These are phyloP conservation scores for Neopestalotiopsis clavispora DNA, from an alignment of 2,329 filamentous ascomycete species.

Conservation along the genomic window DNA sequence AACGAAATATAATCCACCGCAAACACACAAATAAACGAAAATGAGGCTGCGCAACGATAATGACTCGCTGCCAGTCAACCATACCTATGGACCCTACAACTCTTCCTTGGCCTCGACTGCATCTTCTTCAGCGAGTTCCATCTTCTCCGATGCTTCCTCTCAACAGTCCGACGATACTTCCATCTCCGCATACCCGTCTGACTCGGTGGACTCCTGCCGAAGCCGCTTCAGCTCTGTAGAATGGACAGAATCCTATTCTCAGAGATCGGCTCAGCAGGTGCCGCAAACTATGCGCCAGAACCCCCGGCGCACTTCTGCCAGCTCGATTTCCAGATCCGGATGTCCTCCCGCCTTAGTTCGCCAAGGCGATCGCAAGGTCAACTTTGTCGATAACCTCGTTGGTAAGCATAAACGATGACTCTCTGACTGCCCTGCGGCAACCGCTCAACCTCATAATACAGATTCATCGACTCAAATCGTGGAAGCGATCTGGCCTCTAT, in stretches of 20 bases:
- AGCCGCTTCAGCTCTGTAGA: slow-evolving; percentile 36
- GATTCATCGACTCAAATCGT: slow-evolving; percentile 98
- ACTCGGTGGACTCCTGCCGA: slow-evolving; percentile 51
- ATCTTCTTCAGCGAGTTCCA: slow-evolving; percentile 76
- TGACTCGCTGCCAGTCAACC: slow-evolving; percentile 58
- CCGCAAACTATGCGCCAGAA: slow-evolving; percentile 69
- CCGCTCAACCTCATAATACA: slow-evolving; percentile 49
- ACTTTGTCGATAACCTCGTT: slow-evolving; percentile 95
- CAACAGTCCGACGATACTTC: slow-evolving; percentile 74
- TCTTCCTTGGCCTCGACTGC: slow-evolving; percentile 75
- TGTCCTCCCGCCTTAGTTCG: slow-evolving; percentile 79
- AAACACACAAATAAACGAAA: slow-evolving; percentile 41
- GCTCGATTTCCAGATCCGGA: slow-evolving; percentile 59
- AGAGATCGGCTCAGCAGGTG: slow-evolving; percentile 30
- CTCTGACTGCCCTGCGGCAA: slow-evolving; percentile 22
- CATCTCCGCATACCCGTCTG: slow-evolving; percentile 64
- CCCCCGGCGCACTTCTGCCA: slow-evolving; percentile 61
- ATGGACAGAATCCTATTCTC: too few relatives aligned
- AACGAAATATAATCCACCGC: slow-evolving; percentile 34
- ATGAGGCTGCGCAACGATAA: slow-evolving; percentile 59
- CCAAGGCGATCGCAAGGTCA: slow-evolving; percentile 89
- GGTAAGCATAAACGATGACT: slow-evolving; percentile 70
- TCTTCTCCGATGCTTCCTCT: slow-evolving; percentile 76
- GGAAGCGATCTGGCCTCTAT: slow-evolving; percentile 94
- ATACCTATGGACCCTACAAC: slow-evolving; percentile 65